phyloP scores from a whole-genome alignment of 75 land plant species.

The Selaginella tamariscina region DNA sequence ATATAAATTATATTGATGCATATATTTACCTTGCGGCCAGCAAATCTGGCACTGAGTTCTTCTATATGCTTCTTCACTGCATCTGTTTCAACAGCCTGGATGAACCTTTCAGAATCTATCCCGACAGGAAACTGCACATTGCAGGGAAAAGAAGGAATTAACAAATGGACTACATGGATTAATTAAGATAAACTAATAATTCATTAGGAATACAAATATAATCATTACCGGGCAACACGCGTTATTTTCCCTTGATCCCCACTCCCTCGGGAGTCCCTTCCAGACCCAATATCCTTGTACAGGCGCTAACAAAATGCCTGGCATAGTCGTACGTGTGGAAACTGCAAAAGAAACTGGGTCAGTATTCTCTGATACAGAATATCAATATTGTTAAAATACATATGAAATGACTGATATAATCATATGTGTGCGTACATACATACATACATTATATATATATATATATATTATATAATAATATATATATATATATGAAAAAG shows the following conservation, averaged over 20 bases:
- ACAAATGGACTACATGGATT: neutral
- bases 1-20: too few relatives aligned
- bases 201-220: neutral
- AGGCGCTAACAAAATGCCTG: slow-evolving; percentile 98
- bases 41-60: slow-evolving; percentile 66
- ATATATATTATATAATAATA: slow-evolving; percentile 11
- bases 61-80: slow-evolving; percentile 56
- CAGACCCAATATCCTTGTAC: slow-evolving; percentile 94
- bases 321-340: slow-evolving; percentile 99
- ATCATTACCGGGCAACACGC: slow-evolving; percentile 87
- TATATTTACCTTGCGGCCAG: slow-evolving; percentile 94
- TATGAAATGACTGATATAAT: too few relatives aligned
- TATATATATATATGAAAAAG: neutral
- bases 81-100: slow-evolving; percentile 59
- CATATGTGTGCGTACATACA: too few relatives aligned
- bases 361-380: too few relatives aligned
- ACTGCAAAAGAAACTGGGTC: slow-evolving; percentile 32
- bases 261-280: slow-evolving; percentile 99
- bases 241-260: slow-evolving; percentile 90
- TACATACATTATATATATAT: too few relatives aligned
- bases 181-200: neutral
- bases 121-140: slow-evolving; percentile 87
- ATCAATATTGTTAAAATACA: too few relatives aligned
- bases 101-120: slow-evolving; percentile 87
- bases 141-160: neutral